A percentile compares a stretch with the other conserved stretches of the same genome.
These are phyloP conservation scores for Xylaria venustula DNA, from an alignment of 495 filamentous ascomycete species.

Conservation along the genomic window DNA sequence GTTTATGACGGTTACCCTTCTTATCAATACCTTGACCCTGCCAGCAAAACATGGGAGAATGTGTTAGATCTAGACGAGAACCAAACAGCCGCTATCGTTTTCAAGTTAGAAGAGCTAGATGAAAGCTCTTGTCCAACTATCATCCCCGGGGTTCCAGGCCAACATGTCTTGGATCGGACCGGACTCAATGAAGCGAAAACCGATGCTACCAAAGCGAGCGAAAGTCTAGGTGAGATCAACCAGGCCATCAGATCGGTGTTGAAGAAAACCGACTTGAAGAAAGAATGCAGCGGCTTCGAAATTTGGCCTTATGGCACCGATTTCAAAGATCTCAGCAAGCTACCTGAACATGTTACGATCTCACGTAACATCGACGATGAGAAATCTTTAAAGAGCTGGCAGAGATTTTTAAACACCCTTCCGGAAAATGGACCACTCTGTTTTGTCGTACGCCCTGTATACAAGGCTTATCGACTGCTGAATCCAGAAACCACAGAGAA, in stretches of 20 bases:
- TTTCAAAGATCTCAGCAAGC: neutral
- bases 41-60: conserved; percentile 13
- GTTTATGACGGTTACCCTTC: neutral
- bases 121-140: conserved; percentile 6
- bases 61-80: neutral
- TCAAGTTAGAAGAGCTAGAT: neutral
- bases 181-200: no score
- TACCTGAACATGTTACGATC: neutral
- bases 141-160: conserved; percentile 18
- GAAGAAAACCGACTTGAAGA: neutral
- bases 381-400: neutral
- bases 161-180: no score
- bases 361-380: neutral
- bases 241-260: neutral
- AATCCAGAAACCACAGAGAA: neutral
- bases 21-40: conserved; percentile 22
- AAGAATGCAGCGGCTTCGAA: neutral
- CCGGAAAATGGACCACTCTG: neutral
- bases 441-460: conserved; percentile 2
- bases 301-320: conserved; percentile 2
- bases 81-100: conserved; percentile 8
- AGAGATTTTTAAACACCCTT: neutral
- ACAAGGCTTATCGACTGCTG: neutral
- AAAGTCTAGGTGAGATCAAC: no score
- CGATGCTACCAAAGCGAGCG: no score